A percentile compares a stretch with the other conserved stretches of the same genome.
Conservation (phyloP, 768 basidiomycete genomes). For the Steccherinum ochraceum region DNA sequence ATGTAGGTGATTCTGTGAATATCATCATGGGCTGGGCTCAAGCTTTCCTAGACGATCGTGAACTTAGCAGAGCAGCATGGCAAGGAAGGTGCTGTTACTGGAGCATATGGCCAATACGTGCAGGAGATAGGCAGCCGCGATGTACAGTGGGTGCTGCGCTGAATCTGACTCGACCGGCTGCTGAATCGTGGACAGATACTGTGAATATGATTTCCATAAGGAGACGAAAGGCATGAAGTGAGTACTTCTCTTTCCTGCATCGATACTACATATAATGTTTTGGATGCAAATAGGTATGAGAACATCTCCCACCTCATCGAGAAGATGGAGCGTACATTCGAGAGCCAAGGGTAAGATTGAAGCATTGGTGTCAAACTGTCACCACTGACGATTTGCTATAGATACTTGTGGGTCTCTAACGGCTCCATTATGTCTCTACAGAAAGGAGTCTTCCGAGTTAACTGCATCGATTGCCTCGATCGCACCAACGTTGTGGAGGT, state of each 20-base stretch:
- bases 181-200: slow-evolving; percentile 41
- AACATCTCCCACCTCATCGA: slow-evolving; percentile 77
- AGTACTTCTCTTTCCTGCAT: slow-evolving; percentile 16
- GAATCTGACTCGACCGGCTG: background rate
- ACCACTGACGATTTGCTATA: slow-evolving; percentile 20
- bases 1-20: slow-evolving; percentile 40
- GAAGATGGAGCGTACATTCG: slow-evolving; percentile 67
- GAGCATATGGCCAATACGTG: slow-evolving; percentile 69
- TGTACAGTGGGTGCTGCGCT: slow-evolving; percentile 39
- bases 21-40: slow-evolving; percentile 3
- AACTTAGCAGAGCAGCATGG: slow-evolving; percentile 91
- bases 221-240: slow-evolving; percentile 96
- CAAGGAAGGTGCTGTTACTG: slow-evolving; percentile 76
- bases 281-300: slow-evolving; percentile 56
- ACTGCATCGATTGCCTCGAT: slow-evolving; percentile 95
- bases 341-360: slow-evolving; percentile 61
- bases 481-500: slow-evolving; percentile 93
- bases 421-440: slow-evolving; percentile 69
- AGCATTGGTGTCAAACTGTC: background rate
- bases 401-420: slow-evolving; percentile 80
- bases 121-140: slow-evolving; percentile 49
- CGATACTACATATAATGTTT: background rate
- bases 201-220: slow-evolving; percentile 87
- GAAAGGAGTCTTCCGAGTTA: slow-evolving; percentile 81
- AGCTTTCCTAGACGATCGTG: slow-evolving; percentile 54